phyloP scores from a whole-genome alignment of 148 eudicot genomes.

The Euryodendron excelsum region DNA sequence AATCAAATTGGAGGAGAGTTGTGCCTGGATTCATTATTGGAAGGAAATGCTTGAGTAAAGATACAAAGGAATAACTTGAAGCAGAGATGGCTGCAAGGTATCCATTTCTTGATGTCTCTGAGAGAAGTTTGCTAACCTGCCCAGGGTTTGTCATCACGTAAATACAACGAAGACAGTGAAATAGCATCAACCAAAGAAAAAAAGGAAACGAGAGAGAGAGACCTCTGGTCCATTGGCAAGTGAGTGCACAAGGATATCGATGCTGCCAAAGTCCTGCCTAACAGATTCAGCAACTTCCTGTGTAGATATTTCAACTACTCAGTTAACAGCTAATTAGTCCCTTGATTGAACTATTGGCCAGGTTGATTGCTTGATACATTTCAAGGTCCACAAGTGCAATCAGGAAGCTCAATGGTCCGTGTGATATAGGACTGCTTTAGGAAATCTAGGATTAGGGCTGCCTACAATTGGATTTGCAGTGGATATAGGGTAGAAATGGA shows the following conservation, averaged over 20 bases:
- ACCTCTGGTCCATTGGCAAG: conserved; percentile 99
- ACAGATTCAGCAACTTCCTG: conserved; percentile 94
- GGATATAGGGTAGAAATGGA: background rate
- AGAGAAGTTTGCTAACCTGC: conserved; percentile 85
- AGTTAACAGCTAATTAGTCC: background rate
- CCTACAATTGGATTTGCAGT: background rate
- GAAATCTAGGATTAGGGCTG: background rate
- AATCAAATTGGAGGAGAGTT: background rate
- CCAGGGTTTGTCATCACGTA: conserved; percentile 12
- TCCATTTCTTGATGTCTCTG: conserved; percentile 91
- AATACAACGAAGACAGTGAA: background rate
- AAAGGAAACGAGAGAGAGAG: background rate
- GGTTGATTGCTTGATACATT: background rate
- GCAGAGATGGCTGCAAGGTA: conserved; percentile 96
- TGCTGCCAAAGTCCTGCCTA: conserved; percentile 85
- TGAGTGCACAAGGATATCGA: conserved; percentile 96
- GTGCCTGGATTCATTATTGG: conserved; percentile 98
- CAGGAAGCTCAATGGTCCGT: background rate
- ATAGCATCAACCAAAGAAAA: background rate
- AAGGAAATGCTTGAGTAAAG: conserved; percentile 82
- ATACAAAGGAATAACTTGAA: conserved; percentile 89
- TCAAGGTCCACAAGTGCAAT: conserved; percentile 4
- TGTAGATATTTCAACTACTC: conserved; percentile 6
- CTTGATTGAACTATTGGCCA: background rate
- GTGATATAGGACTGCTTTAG: background rate